Evolutionary conservation across 805 yeast genomes (phyloP).

Genomic region (Pichia thaimueangensis): DNA sequence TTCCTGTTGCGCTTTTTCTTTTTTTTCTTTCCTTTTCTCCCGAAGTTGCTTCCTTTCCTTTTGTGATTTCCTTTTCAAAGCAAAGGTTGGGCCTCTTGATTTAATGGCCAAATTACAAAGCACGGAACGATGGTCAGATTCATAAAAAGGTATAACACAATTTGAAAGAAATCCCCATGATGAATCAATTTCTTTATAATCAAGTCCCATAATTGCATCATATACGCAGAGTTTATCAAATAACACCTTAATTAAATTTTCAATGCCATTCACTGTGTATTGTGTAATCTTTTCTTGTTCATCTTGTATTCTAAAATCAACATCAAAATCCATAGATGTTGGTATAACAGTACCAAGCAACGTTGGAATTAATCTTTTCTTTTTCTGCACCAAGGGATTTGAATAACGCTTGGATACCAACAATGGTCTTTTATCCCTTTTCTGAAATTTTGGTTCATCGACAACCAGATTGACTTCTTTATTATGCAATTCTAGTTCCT

Average conservation of each 20-base stretch:
- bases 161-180: slow-evolving; percentile 24
- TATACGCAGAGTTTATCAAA: slow-evolving; percentile 29
- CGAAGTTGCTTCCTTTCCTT: slow-evolving; percentile 3
- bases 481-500: neutral
- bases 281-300: neutral
- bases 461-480: neutral
- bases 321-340: slow-evolving; percentile 19
- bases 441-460: neutral
- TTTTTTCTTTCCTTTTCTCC: slow-evolving; percentile 3
- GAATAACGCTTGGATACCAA: neutral
- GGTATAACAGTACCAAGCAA: slow-evolving; percentile 28
- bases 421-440: neutral
- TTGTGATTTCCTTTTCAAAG: slow-evolving; percentile 11
- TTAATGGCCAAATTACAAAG: slow-evolving; percentile 24
- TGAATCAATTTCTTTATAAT: slow-evolving; percentile 23
- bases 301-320: slow-evolving; percentile 20
- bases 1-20: slow-evolving; percentile 1
- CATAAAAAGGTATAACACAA: slow-evolving; percentile 27
- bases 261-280: neutral
- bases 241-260: slow-evolving; percentile 15
- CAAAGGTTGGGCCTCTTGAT: slow-evolving; percentile 26
- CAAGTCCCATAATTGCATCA: slow-evolving; percentile 28
- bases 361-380: slow-evolving; percentile 29
- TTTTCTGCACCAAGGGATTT: slow-evolving; percentile 22
- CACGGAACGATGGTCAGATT: slow-evolving; percentile 21